Evolutionary conservation across 768 basidiomycete genomes (phyloP).

Genomic region (Termitomyces sp.): DNA sequence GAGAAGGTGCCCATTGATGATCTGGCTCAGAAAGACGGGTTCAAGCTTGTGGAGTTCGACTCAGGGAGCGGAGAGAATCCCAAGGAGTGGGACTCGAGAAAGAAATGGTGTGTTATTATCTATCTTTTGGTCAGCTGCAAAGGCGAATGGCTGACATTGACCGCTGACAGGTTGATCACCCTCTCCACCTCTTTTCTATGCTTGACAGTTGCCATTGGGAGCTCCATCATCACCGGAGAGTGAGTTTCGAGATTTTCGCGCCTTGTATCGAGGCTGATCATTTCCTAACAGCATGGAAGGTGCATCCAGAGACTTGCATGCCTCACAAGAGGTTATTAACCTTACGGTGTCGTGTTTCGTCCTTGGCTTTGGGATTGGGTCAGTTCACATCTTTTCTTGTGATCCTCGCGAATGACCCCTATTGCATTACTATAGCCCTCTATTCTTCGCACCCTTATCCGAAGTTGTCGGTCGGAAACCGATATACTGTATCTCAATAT

Average conservation of each 20-base stretch:
- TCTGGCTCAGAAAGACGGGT: conserved; percentile 17
- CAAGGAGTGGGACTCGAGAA: conserved; percentile 5
- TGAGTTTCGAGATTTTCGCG: conserved; percentile 14
- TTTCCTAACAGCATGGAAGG: conserved; percentile 22
- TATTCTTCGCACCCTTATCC: conserved; percentile 34
- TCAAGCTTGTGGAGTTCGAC: conserved; percentile 11
- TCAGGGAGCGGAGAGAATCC: conserved; percentile 7
- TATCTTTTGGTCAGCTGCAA: background rate
- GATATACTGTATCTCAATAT: conserved; percentile 30
- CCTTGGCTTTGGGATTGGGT: conserved; percentile 37
- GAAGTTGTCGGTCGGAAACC: conserved; percentile 33
- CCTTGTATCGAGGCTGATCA: background rate
- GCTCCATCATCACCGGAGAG: conserved; percentile 37
- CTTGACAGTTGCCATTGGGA: conserved; percentile 30
- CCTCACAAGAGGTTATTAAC: conserved; percentile 31
- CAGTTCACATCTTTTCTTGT: conserved; percentile 13
- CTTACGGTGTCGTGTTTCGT: conserved; percentile 40
- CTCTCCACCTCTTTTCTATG: conserved; percentile 29
- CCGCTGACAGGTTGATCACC: conserved; percentile 25
- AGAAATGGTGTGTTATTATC: conserved; percentile 26
- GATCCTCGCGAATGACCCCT: background rate
- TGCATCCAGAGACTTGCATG: conserved; percentile 25
- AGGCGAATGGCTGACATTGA: background rate
- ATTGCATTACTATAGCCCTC: conserved; percentile 22
- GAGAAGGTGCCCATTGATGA: conserved; percentile 26